Evolutionary conservation across 306 rosid genomes (phyloP), one percentile per base, ranked within the genome.

Genomic region (Vicia sativa): DNA sequence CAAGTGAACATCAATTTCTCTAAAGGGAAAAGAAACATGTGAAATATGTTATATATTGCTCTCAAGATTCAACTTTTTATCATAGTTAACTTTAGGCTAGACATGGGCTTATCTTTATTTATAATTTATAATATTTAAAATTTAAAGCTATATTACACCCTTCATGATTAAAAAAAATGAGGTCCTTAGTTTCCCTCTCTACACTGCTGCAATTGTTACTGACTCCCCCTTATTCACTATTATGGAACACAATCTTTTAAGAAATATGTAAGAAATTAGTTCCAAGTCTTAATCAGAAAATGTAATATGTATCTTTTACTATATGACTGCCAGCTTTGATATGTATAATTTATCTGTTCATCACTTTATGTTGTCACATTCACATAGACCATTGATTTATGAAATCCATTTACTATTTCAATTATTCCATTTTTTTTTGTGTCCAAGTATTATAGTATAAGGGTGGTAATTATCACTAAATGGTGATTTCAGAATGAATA

Each of bases 171-270:
- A 31, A 29, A 34, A 8, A 48, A 15, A 12, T 4, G 3, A 37
- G 6, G 34, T 19, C n/a, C 11, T 21, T 55, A 68, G 10, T 19
- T 42, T 10, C n/a, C n/a, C 66, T 42, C 44, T 41, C 39, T 54
- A 55, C 42, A 21, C 11, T 39, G 41, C 54, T 70, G 73, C 25
- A 57, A 67, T 31, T n/a, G 11, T 39, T 57, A 21, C 52, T 37
- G 43, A 14, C 7, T 50, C 23, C 53, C 21, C 62, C 16, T 11
- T 26, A 49, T 28, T 59, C 45, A 59, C 46, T 26, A 48, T 21
- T 59, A 23, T 54, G 60, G 62, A 62, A 62, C 15, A 70, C 19
- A 43, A 9, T 16, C 43, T 41, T 45, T 41, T 71, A 37, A 58
- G 59, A 59, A 45, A 44, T 13, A 25, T n/a, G 23, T 23, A 43